phyloP scores from a whole-genome alignment of 768 basidiomycete genomes.

The Udeniomyces megalosporus region DNA sequence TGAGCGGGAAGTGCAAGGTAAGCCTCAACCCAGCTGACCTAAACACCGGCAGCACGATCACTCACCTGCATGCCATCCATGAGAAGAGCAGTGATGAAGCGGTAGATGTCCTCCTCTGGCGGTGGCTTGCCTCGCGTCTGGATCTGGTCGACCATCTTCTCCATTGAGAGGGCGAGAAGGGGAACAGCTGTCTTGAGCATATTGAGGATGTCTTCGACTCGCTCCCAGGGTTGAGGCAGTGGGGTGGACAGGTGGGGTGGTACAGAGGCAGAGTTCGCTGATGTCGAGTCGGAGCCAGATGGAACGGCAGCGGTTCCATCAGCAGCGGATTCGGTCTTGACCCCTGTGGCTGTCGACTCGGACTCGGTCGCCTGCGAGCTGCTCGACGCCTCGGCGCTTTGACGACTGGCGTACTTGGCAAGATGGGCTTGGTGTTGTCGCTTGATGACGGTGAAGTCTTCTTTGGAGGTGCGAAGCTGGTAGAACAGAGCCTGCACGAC shows the following conservation, averaged over 20 bases:
- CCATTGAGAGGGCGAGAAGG: constrained; percentile 80
- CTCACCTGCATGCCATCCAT: constrained; percentile 10
- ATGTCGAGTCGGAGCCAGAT: too few relatives aligned
- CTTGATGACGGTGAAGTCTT: constrained; percentile 40
- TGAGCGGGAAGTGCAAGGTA: not conserved
- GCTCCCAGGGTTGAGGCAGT: constrained; percentile 55
- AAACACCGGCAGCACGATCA: too few relatives aligned
- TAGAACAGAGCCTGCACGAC: constrained; percentile 71
- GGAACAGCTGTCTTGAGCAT: constrained; percentile 92
- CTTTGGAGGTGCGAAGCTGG: constrained; percentile 67
- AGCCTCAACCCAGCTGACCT: not conserved
- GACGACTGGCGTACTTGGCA: not conserved
- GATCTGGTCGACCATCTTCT: constrained; percentile 94
- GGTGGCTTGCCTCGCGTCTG: constrained; percentile 70
- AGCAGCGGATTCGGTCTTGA: constrained; percentile 3
- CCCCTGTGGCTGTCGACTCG: not conserved
- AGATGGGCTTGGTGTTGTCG: constrained; percentile 22
- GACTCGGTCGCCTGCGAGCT: not conserved
- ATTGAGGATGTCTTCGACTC: constrained; percentile 83
- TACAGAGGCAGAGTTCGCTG: constrained; percentile 11
- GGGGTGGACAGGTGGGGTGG: not conserved
- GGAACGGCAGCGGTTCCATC: not conserved
- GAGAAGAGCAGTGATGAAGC: constrained; percentile 52
- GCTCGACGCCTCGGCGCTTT: constrained; percentile 14
- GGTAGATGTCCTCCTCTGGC: constrained; percentile 85